Evolutionary conservation across 768 basidiomycete species (phyloP).

Genomic region (Trametes maxima): DNA sequence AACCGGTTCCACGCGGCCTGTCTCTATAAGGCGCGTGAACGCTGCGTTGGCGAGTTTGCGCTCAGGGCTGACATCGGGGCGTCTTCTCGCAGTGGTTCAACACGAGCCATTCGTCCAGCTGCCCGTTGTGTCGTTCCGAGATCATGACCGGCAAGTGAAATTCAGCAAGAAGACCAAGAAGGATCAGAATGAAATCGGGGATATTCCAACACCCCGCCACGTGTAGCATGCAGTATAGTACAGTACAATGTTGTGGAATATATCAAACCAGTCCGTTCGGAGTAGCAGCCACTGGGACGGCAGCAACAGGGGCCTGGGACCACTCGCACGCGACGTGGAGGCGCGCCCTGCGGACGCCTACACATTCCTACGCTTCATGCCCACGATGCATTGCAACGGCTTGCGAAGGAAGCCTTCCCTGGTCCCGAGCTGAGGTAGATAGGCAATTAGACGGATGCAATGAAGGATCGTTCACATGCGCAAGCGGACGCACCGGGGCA

Average conservation of each 20-base stretch:
- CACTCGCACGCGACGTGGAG: slow-evolving; percentile 1
- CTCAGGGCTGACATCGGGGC: slow-evolving; percentile 8
- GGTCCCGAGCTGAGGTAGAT: slow-evolving; percentile 59
- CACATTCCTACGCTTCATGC: slow-evolving; percentile 65
- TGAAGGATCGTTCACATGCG: slow-evolving; percentile 2
- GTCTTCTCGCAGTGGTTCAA: slow-evolving; percentile 85
- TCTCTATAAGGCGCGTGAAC: slow-evolving; percentile 72
- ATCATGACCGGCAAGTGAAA: slow-evolving; percentile 45
- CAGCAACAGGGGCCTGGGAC: not conserved
- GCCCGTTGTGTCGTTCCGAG: slow-evolving; percentile 88
- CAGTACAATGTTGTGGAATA: not conserved
- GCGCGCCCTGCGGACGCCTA: not conserved
- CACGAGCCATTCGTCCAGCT: slow-evolving; percentile 85
- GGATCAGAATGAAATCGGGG: not conserved
- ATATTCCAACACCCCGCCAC: not conserved
- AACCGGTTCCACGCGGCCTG: slow-evolving; percentile 93
- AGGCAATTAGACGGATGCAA: not conserved
- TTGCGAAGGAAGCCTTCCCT: slow-evolving; percentile 89
- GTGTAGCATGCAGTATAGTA: slow-evolving; percentile 3
- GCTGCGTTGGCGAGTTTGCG: not conserved
- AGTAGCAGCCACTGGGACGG: not conserved
- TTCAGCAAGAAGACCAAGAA: not conserved
- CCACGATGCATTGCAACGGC: slow-evolving; percentile 71
- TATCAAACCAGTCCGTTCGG: not conserved
- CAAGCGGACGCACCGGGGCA: slow-evolving; percentile 47